phyloP scores from a whole-genome alignment of 2,329 filamentous ascomycete species.

The Colletotrichum simmondsii region DNA sequence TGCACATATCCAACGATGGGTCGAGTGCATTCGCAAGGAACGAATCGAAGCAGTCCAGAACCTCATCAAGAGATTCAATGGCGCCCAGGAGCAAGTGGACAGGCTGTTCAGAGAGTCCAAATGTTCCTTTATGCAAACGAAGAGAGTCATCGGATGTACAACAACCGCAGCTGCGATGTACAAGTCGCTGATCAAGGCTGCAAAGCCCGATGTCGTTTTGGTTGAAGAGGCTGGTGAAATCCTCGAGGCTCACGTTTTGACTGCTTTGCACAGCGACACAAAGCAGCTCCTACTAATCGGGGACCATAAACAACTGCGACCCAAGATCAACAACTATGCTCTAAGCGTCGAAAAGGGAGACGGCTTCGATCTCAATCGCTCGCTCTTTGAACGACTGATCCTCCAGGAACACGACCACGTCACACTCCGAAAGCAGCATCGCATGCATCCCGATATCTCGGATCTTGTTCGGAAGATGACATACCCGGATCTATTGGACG shows the following conservation, averaged over 20 bases:
- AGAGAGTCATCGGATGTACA: conserved; percentile 75
- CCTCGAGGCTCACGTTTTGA: conserved; percentile 73
- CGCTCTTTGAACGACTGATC: conserved; percentile 76
- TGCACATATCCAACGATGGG: conserved; percentile 53
- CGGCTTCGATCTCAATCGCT: conserved; percentile 75
- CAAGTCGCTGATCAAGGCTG: conserved; percentile 61
- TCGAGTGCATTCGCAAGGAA: conserved; percentile 59
- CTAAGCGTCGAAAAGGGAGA: conserved; percentile 72
- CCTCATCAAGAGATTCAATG: conserved; percentile 53
- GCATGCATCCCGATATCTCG: conserved; percentile 77
- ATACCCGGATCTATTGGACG: conserved; percentile 72
- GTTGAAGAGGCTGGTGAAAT: conserved; percentile 82
- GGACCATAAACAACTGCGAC: conserved; percentile 78
- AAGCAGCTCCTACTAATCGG: conserved; percentile 78
- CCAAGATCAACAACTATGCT: conserved; percentile 71
- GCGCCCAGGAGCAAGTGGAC: conserved; percentile 51
- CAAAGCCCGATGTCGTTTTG: conserved; percentile 68
- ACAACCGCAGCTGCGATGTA: conserved; percentile 77
- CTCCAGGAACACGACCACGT: conserved; percentile 62
- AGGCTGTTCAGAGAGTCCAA: conserved; percentile 56
- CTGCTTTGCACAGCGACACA: conserved; percentile 64
- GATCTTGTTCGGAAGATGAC: conserved; percentile 65
- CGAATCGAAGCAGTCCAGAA: conserved; percentile 52
- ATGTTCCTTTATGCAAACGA: conserved; percentile 57
- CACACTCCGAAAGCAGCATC: conserved; percentile 70